Percentiles rank a stretch among this genome's conserved stretches.
These are phyloP conservation scores for Hypoxylon sp. DNA, from an alignment of 2,329 filamentous ascomycete genomes.

Conservation along the genomic window DNA sequence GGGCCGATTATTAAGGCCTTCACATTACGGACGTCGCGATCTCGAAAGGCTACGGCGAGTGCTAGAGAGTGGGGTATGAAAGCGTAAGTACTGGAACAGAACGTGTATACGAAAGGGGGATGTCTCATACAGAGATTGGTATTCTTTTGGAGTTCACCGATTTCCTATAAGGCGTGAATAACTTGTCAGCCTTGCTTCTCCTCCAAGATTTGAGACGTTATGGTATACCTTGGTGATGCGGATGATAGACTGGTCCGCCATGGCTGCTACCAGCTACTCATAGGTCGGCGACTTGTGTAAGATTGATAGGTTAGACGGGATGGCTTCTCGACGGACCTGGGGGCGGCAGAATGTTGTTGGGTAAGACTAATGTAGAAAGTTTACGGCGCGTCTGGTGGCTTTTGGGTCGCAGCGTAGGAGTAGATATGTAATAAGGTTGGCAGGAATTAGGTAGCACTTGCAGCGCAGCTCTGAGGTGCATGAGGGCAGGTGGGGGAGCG, in stretches of 20 bases:
- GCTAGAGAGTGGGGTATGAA: conserved; percentile 64
- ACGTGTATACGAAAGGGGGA: background rate
- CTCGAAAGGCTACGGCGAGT: conserved; percentile 87
- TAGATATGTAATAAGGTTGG: conserved; percentile 18
- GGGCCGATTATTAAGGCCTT: conserved; percentile 92
- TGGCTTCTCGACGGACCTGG: background rate
- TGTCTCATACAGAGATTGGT: conserved; percentile 81
- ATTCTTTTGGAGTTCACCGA: conserved; percentile 86
- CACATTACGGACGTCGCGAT: conserved; percentile 90
- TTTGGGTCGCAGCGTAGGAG: conserved; percentile 36
- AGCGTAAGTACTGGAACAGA: conserved; percentile 40
- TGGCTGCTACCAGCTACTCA: conserved; percentile 56
- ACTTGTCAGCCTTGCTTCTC: conserved; percentile 57
- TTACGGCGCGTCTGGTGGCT: conserved; percentile 28
- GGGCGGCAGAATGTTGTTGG: conserved; percentile 9
- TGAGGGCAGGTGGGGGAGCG: conserved; percentile 38
- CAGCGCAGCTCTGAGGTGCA: conserved; percentile 36
- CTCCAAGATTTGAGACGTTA: conserved; percentile 37
- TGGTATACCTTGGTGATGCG: conserved; percentile 83
- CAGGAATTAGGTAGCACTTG: conserved; percentile 31
- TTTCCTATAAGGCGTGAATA: conserved; percentile 71
- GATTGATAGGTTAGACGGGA: conserved; percentile 4
- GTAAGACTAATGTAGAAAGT: conserved; percentile 20
- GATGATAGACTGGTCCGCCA: conserved; percentile 89
- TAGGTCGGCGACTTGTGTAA: conserved; percentile 11